phyloP scores from a whole-genome alignment of 1,139 yeast genomes.

The Kurtzmaniella quercitrusa region DNA sequence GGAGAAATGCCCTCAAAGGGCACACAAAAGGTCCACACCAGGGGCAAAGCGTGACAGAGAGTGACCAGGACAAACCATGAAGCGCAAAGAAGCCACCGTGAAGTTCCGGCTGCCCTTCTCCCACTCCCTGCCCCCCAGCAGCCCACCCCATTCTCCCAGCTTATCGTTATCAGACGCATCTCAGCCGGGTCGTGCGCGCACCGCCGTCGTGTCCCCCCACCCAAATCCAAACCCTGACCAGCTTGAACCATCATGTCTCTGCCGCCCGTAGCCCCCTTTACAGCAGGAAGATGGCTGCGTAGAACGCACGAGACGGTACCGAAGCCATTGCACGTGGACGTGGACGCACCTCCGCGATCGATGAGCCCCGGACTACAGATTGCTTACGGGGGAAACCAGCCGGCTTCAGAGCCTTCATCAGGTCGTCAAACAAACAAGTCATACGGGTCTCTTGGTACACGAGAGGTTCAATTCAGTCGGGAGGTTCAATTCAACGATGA shows the following conservation, averaged over 20 bases:
- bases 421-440: neutral
- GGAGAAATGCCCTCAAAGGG: too few species aligned
- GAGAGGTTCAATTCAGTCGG: neutral
- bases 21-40: too few species aligned
- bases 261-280: neutral
- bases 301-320: neutral
- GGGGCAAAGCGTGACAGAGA: too few species aligned
- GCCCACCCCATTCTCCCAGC: neutral
- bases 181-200: neutral
- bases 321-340: neutral
- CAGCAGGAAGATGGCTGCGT: neutral
- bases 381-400: too few species aligned
- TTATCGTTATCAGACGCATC: neutral
- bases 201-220: neutral
- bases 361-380: slow-evolving; percentile 1
- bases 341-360: neutral
- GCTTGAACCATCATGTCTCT: neutral
- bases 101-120: too few species aligned
- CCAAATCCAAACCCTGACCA: neutral
- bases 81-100: too few species aligned
- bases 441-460: neutral
- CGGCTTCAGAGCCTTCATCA: too few species aligned
- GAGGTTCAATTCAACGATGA: neutral
- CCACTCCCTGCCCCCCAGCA: too few species aligned
- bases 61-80: too few species aligned